Percentiles rank a stretch among this genome's conserved stretches.
phyloP scores from a whole-genome alignment of 2,329 filamentous ascomycete species.

The Fusarium torreyae region DNA sequence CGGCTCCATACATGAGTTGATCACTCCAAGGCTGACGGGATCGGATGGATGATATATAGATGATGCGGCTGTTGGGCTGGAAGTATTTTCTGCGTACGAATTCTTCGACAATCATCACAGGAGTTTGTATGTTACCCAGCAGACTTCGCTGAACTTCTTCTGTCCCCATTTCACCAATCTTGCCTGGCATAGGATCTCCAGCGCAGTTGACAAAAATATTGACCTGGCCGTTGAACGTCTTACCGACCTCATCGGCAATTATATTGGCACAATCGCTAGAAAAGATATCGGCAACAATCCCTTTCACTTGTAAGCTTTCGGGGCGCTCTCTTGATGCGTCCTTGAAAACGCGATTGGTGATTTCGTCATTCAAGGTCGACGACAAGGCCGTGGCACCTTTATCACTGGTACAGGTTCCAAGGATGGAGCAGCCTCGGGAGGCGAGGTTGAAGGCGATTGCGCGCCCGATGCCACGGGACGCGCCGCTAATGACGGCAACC shows the following conservation, averaged over 20 bases:
- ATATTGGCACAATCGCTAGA: constrained; percentile 45
- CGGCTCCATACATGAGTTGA: constrained; percentile 55
- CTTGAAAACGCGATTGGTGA: constrained; percentile 36
- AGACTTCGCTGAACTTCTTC: constrained; percentile 52
- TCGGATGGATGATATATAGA: constrained; percentile 55
- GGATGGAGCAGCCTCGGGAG: constrained; percentile 50
- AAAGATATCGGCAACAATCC: constrained; percentile 52
- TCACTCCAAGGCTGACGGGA: constrained; percentile 53
- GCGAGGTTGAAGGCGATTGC: constrained; percentile 50
- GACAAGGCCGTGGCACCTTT: constrained; percentile 43
- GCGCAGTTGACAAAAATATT: constrained; percentile 56
- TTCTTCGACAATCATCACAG: constrained; percentile 55
- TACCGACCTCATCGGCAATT: constrained; percentile 48
- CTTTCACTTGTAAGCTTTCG: constrained; percentile 43
- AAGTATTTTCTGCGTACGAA: constrained; percentile 52
- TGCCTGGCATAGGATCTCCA: constrained; percentile 49
- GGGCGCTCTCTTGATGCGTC: constrained; percentile 30
- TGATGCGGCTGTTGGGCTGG: constrained; percentile 53
- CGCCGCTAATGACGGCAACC: constrained; percentile 42
- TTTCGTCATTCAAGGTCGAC: constrained; percentile 38
- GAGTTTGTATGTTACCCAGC: constrained; percentile 55
- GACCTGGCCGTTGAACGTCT: constrained; percentile 46
- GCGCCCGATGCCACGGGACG: constrained; percentile 48
- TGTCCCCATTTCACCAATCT: constrained; percentile 48
- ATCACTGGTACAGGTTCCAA: constrained; percentile 52